Evolutionary conservation across 352 stramenopile species (phyloP).

Genomic region (Globisporangium acanthophoron): DNA sequence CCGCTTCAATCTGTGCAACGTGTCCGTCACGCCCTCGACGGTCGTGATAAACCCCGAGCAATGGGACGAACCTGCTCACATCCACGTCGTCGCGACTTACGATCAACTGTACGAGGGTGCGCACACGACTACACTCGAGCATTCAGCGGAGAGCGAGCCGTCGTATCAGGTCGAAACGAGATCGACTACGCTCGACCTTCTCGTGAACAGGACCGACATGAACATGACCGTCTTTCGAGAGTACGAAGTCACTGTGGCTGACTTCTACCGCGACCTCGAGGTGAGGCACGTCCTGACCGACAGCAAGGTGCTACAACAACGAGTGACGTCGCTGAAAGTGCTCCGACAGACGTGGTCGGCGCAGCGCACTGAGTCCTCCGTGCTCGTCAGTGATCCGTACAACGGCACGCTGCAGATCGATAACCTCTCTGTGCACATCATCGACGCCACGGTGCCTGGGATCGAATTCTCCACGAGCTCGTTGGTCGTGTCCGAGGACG

Average conservation of each 20-base stretch:
- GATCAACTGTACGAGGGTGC: conserved; percentile 57
- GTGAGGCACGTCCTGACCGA: conserved; percentile 13
- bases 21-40: conserved; percentile 30
- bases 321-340: conserved; percentile 17
- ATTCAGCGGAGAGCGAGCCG: conserved; percentile 21
- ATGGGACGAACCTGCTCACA: conserved; percentile 27
- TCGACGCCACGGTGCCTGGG: conserved; percentile 46
- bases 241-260: conserved; percentile 12
- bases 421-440: conserved; percentile 22
- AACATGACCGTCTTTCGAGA: conserved; percentile 7
- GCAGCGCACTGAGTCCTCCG: conserved; percentile 18
- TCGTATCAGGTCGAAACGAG: conserved; percentile 28
- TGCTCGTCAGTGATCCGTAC: conserved; percentile 26
- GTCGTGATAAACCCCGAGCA: conserved; percentile 39
- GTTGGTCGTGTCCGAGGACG: conserved; percentile 56
- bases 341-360: conserved; percentile 34
- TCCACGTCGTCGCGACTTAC: conserved; percentile 46
- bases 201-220: background rate
- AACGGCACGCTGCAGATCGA: conserved; percentile 14
- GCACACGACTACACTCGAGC: conserved; percentile 25
- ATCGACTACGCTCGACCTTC: conserved; percentile 16
- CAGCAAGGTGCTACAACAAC: background rate
- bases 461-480: conserved; percentile 69
- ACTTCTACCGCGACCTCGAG: conserved; percentile 26
- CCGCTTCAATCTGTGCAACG: conserved; percentile 69